phyloP scores from a whole-genome alignment of 441 rosid genomes.

The Eruca vesicaria region DNA sequence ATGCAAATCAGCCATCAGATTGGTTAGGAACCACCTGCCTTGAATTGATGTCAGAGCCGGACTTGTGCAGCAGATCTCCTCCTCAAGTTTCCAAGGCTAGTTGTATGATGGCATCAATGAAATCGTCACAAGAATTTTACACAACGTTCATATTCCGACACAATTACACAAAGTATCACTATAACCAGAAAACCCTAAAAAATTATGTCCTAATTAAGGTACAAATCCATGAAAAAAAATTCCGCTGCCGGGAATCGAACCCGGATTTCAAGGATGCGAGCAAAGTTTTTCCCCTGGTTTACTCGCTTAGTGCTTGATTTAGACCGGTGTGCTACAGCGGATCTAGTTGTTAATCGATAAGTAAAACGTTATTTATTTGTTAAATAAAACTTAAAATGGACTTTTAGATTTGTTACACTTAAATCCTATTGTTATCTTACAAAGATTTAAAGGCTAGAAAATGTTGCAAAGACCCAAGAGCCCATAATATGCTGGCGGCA shows the following conservation, averaged over 20 bases:
- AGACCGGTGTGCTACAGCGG: background rate
- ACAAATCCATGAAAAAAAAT: too few relatives aligned
- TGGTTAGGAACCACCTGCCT: too few relatives aligned
- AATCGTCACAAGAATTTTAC: conserved; percentile 89
- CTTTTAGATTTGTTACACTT: background rate
- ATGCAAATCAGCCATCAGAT: conserved; percentile 81
- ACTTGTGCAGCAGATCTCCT: too few relatives aligned
- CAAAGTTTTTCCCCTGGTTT: background rate
- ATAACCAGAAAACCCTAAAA: too few relatives aligned
- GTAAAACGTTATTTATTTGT: background rate
- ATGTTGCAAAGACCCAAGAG: background rate
- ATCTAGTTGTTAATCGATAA: background rate
- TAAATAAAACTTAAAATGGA: background rate
- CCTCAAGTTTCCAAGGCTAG: too few relatives aligned
- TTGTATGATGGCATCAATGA: conserved; percentile 92
- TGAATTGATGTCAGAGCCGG: too few relatives aligned
- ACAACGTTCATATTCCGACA: conserved; percentile 19
- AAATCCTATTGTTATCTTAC: background rate
- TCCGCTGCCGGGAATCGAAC: background rate
- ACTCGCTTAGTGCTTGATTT: background rate
- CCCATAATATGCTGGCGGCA: conserved; percentile 39
- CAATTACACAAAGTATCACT: too few relatives aligned
- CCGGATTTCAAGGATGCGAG: background rate
- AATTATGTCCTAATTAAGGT: too few relatives aligned
- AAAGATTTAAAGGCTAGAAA: background rate